phyloP scores from a whole-genome alignment of 2,329 filamentous ascomycete species.

The Elsinoe fawcettii region DNA sequence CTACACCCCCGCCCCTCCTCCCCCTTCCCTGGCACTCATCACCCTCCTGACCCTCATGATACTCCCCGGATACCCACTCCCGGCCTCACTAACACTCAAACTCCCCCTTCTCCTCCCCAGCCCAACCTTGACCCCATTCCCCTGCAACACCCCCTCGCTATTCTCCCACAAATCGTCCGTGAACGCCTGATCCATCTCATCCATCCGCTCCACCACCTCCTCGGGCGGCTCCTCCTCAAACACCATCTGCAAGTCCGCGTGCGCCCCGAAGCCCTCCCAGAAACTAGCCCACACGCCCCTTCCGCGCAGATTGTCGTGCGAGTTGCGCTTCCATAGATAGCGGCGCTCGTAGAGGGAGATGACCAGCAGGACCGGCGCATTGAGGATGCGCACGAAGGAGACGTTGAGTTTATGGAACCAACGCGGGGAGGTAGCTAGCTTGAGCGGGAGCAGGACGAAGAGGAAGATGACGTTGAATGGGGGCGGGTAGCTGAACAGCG shows the following conservation, averaged over 20 bases:
- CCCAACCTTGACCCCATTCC: background rate
- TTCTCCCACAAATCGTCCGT: slow-evolving; percentile 38
- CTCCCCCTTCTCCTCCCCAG: background rate
- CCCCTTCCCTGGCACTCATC: background rate
- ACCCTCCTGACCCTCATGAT: background rate
- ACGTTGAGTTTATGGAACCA: slow-evolving; percentile 93
- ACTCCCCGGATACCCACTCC: background rate
- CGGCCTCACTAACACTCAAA: slow-evolving; percentile 8
- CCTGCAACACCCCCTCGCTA: slow-evolving; percentile 20
- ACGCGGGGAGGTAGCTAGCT: slow-evolving; percentile 66
- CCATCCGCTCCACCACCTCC: slow-evolving; percentile 39
- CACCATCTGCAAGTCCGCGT: slow-evolving; percentile 64
- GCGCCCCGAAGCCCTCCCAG: slow-evolving; percentile 62
- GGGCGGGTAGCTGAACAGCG: slow-evolving; percentile 73
- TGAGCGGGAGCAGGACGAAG: slow-evolving; percentile 65
- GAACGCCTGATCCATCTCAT: slow-evolving; percentile 42
- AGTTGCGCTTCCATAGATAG: slow-evolving; percentile 51
- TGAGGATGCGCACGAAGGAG: slow-evolving; percentile 63
- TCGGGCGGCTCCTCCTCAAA: slow-evolving; percentile 65
- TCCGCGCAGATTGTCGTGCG: slow-evolving; percentile 29
- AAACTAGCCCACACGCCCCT: slow-evolving; percentile 43
- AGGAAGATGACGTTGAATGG: slow-evolving; percentile 78
- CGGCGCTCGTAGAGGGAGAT: slow-evolving; percentile 65
- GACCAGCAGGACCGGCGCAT: slow-evolving; percentile 64
- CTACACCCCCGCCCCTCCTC: background rate